phyloP scores from a whole-genome alignment of 768 basidiomycete species.

The Pulveroboletus sp. region DNA sequence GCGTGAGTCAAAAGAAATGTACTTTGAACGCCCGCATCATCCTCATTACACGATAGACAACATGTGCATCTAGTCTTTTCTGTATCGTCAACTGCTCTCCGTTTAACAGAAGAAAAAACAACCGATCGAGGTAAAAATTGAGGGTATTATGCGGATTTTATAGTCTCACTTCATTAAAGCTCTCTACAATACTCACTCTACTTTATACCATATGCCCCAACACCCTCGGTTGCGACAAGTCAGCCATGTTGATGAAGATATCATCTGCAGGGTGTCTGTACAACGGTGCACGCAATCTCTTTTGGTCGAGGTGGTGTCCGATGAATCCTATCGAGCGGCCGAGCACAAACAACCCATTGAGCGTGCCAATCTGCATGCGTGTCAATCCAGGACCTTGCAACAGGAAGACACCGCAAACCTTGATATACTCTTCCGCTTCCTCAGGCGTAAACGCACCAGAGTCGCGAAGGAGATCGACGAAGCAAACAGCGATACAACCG shows the following conservation, averaged over 20 bases:
- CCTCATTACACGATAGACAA: neutral
- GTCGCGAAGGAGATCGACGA: slow-evolving; percentile 90
- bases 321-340: slow-evolving; percentile 98
- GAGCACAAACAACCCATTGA: slow-evolving; percentile 96
- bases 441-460: slow-evolving; percentile 92
- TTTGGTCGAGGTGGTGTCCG: slow-evolving; percentile 95
- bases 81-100: neutral
- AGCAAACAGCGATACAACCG: slow-evolving; percentile 92
- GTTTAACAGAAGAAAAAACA: neutral
- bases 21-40: no score
- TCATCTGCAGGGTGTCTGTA: slow-evolving; percentile 96
- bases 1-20: neutral
- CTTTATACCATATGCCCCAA: slow-evolving; percentile 40
- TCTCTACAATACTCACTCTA: neutral
- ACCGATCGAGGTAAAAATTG: neutral
- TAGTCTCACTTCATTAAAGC: slow-evolving; percentile 4
- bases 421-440: slow-evolving; percentile 97
- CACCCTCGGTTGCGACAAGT: slow-evolving; percentile 77
- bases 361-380: slow-evolving; percentile 62
- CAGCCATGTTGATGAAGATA: slow-evolving; percentile 93
- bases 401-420: slow-evolving; percentile 34
- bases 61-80: neutral
- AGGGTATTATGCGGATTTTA: slow-evolving; percentile 18
- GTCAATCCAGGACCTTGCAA: neutral
- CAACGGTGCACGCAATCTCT: slow-evolving; percentile 85